A percentile compares a stretch with the other conserved stretches of the same genome.
Evolutionary conservation across 2,329 filamentous ascomycete species (phyloP).

Genomic region (Neofusicoccum cordaticola): DNA sequence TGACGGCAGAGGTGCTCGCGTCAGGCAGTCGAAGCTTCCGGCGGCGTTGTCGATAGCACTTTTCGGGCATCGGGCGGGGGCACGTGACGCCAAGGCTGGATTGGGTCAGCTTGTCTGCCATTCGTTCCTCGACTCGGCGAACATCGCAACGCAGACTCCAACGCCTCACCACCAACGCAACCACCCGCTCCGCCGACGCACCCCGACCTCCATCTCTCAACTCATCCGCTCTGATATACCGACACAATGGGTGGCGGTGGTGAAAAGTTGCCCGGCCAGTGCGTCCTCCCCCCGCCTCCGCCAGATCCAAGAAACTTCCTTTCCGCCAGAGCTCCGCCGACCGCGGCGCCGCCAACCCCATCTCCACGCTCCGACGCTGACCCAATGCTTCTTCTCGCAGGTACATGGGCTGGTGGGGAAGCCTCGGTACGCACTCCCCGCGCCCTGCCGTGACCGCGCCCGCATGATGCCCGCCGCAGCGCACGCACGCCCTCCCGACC

Average conservation of each 20-base stretch:
- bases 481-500: background rate
- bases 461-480: background rate
- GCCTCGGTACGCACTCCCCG: conserved; percentile 18
- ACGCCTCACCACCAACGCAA: background rate
- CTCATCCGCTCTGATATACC: background rate
- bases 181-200: background rate
- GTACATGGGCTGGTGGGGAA: conserved; percentile 23
- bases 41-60: conserved; percentile 8
- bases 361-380: conserved; percentile 17
- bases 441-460: background rate
- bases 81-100: conserved; percentile 18
- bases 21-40: conserved; percentile 5
- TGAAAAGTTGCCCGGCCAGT: conserved; percentile 23
- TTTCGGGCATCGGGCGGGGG: conserved; percentile 11
- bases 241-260: conserved; percentile 22
- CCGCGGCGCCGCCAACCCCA: background rate
- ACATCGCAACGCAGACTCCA: conserved; percentile 9
- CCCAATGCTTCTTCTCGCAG: conserved; percentile 16
- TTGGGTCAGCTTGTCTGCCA: conserved; percentile 14
- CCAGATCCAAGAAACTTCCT: background rate
- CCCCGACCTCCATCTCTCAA: background rate
- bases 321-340: background rate
- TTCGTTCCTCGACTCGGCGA: background rate
- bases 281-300: conserved; percentile 13
- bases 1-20: background rate